A percentile compares a stretch with the other conserved stretches of the same genome.
phyloP scores from a whole-genome alignment of 805 yeast species.

The Kodamaea kaohsiungensis region DNA sequence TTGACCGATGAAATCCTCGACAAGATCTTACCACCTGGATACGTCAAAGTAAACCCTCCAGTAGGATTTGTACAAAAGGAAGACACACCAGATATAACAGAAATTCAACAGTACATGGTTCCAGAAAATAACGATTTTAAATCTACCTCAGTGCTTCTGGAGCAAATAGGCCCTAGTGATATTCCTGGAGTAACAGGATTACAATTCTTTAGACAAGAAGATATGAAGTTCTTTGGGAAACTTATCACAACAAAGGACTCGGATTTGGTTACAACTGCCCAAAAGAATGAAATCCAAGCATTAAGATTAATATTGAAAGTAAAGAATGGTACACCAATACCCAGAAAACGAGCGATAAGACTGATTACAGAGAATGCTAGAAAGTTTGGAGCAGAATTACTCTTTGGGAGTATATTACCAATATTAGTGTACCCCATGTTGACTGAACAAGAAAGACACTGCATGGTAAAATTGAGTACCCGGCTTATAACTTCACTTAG shows the following conservation, averaged over 20 bases:
- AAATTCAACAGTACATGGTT: slow-evolving; percentile 51
- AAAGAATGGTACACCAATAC: slow-evolving; percentile 73
- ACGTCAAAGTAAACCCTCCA: slow-evolving; percentile 46
- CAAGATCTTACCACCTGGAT: slow-evolving; percentile 54
- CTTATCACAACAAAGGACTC: slow-evolving; percentile 38
- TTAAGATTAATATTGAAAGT: slow-evolving; percentile 65
- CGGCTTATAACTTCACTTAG: slow-evolving; percentile 68
- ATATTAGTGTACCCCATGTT: slow-evolving; percentile 67
- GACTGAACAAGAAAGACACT: slow-evolving; percentile 81
- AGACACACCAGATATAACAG: slow-evolving; percentile 36
- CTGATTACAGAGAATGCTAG: slow-evolving; percentile 63
- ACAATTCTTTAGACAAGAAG: slow-evolving; percentile 69
- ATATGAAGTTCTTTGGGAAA: slow-evolving; percentile 68
- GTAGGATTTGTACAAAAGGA: slow-evolving; percentile 35
- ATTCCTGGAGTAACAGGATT: slow-evolving; percentile 68
- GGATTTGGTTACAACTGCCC: slow-evolving; percentile 46
- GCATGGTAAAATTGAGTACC: slow-evolving; percentile 74
- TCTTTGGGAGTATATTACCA: slow-evolving; percentile 76
- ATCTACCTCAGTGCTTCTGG: slow-evolving; percentile 22
- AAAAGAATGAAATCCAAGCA: slow-evolving; percentile 58
- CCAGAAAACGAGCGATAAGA: slow-evolving; percentile 70
- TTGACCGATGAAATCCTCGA: slow-evolving; percentile 50
- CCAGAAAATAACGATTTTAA: slow-evolving; percentile 36
- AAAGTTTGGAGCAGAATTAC: slow-evolving; percentile 64
- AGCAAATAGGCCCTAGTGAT: slow-evolving; percentile 45